phyloP scores from a whole-genome alignment of 1,139 yeast genomes.

The Candida sp. region DNA sequence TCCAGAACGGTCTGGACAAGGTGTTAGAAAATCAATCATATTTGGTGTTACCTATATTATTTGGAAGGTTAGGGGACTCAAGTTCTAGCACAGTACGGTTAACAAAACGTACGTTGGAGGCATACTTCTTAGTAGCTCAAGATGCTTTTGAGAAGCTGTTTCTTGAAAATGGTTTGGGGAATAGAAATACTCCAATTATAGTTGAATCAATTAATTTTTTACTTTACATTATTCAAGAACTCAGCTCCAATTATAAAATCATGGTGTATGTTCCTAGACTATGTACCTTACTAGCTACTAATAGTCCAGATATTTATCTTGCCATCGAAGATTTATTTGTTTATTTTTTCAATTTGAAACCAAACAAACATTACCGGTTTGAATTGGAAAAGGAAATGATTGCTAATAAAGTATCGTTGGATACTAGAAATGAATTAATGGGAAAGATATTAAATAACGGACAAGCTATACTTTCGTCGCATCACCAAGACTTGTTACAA shows the following conservation, averaged over 20 bases:
- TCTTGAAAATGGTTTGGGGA: slow-evolving; percentile 49
- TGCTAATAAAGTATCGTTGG: slow-evolving; percentile 29
- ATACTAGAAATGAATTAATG: slow-evolving; percentile 25
- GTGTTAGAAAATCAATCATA: slow-evolving; percentile 48
- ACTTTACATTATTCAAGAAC: slow-evolving; percentile 23
- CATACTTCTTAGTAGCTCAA: slow-evolving; percentile 66
- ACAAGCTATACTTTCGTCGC: not conserved
- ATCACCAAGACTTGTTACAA: not conserved
- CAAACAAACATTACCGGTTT: slow-evolving; percentile 26
- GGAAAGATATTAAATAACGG: slow-evolving; percentile 15
- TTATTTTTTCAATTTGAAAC: slow-evolving; percentile 24
- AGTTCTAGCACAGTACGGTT: slow-evolving; percentile 35
- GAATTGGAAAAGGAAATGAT: slow-evolving; percentile 51
- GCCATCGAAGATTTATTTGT: slow-evolving; percentile 16
- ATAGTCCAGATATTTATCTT: slow-evolving; percentile 6
- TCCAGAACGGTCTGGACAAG: slow-evolving; percentile 55
- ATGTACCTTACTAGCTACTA: slow-evolving; percentile 2
- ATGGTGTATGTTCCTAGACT: slow-evolving; percentile 21
- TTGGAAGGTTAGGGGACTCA: slow-evolving; percentile 50
- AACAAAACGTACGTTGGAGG: slow-evolving; percentile 53
- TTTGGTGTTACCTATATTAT: slow-evolving; percentile 54
- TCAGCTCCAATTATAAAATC: slow-evolving; percentile 32
- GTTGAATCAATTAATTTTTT: slow-evolving; percentile 39
- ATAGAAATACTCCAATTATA: slow-evolving; percentile 36
- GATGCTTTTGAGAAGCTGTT: slow-evolving; percentile 49